A percentile compares a stretch with the other conserved stretches of the same genome.
phyloP scores from a whole-genome alignment of 495 filamentous ascomycete species.

The Margaritispora aquatica region DNA sequence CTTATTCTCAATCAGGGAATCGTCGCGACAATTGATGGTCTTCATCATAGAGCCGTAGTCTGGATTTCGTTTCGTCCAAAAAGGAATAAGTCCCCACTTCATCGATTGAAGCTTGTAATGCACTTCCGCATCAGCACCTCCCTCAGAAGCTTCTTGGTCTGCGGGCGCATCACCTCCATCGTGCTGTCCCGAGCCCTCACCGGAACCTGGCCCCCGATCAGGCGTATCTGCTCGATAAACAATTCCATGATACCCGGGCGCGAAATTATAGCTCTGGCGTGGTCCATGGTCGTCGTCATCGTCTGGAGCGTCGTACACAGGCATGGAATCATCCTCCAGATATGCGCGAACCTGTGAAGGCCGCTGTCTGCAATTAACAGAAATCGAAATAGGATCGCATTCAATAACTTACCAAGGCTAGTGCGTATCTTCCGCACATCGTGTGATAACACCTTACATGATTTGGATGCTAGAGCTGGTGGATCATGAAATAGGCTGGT shows the following conservation, averaged over 20 bases:
- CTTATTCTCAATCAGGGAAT: conserved; percentile 66
- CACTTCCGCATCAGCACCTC: conserved; percentile 20
- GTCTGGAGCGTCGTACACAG: conserved; percentile 67
- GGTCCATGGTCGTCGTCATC: conserved; percentile 52
- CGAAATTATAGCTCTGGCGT: conserved; percentile 85
- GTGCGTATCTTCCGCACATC: conserved; percentile 87
- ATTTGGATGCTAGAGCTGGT: neutral
- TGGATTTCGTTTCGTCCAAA: conserved; percentile 81
- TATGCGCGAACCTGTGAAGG: conserved; percentile 61
- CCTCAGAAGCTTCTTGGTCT: conserved; percentile 14
- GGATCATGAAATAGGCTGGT: neutral
- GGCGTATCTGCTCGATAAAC: conserved; percentile 76
- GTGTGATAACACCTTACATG: conserved; percentile 18
- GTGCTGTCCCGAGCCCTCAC: conserved; percentile 1
- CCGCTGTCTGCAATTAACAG: conserved; percentile 33
- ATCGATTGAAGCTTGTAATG: conserved; percentile 82
- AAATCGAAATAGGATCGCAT: neutral
- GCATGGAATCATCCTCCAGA: conserved; percentile 69
- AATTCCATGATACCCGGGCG: conserved; percentile 76
- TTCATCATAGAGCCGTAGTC: conserved; percentile 71
- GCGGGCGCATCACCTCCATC: too few species aligned
- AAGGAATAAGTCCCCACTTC: conserved; percentile 89
- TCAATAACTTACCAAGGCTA: conserved; percentile 59
- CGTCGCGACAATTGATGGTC: conserved; percentile 94
- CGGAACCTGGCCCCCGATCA: conserved; percentile 42